These are phyloP conservation scores for Pelargonium fulgidum DNA, from an alignment of 441 rosid genomes.

Conservation along the genomic window DNA sequence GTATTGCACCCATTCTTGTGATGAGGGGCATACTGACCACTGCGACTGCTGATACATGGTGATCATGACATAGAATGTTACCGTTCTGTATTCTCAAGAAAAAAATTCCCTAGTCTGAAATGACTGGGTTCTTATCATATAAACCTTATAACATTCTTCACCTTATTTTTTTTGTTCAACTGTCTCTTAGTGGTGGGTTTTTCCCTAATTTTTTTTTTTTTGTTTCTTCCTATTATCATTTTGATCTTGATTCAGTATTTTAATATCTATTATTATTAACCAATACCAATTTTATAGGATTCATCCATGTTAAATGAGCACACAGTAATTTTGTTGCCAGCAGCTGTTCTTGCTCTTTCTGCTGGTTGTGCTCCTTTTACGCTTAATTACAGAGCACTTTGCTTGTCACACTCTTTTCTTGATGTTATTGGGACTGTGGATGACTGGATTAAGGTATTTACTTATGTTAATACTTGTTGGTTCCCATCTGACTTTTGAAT, in stretches of 20 bases:
- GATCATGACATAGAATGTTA: neutral
- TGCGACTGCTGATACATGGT: neutral
- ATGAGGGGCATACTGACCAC: neutral
- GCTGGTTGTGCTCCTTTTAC: slow-evolving; percentile 58
- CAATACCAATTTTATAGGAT: slow-evolving; percentile 43
- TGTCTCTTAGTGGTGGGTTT: neutral
- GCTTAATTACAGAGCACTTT: slow-evolving; percentile 33
- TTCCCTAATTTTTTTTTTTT: neutral
- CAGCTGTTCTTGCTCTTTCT: slow-evolving; percentile 75
- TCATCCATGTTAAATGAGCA: slow-evolving; percentile 46
- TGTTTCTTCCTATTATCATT: slow-evolving; percentile 10
- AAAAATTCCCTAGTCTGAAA: neutral
- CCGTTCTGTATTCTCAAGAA: neutral
- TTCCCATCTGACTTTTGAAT: slow-evolving; percentile 17
- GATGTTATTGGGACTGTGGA: slow-evolving; percentile 42
- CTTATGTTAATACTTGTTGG: slow-evolving; percentile 21
- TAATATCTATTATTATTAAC: slow-evolving; percentile 11
- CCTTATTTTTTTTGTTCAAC: neutral
- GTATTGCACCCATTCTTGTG: neutral
- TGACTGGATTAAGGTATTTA: slow-evolving; percentile 45
- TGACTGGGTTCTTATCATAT: neutral
- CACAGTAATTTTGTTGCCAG: slow-evolving; percentile 60
- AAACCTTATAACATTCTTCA: neutral
- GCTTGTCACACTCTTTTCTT: slow-evolving; percentile 28
- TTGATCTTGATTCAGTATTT: neutral